Conservation (phyloP, 257 asterid genomes). For the Ophiorrhiza pumila region DNA sequence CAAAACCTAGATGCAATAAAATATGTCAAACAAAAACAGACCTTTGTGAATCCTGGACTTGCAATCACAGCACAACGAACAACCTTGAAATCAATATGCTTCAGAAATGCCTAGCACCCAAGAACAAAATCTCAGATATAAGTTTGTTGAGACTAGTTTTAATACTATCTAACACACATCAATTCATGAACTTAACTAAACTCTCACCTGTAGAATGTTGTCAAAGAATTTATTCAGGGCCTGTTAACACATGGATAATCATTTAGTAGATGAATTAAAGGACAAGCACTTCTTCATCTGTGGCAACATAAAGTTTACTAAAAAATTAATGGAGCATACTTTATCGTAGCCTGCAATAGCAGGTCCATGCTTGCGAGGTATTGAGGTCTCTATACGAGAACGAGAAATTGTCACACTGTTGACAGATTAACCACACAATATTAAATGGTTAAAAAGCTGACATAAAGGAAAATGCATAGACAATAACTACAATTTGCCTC, state of each 20-base stretch:
- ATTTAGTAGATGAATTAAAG: slow-evolving; percentile 11
- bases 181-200: neutral
- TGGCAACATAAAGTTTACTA: neutral
- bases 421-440: slow-evolving; percentile 21
- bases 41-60: slow-evolving; percentile 99
- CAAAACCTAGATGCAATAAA: slow-evolving; percentile 2
- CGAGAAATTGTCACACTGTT: slow-evolving; percentile 83
- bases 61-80: slow-evolving; percentile 98
- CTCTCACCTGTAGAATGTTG: slow-evolving; percentile 66
- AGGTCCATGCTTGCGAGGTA: slow-evolving; percentile 99
- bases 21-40: slow-evolving; percentile 22
- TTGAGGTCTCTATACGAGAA: slow-evolving; percentile 82
- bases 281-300: neutral
- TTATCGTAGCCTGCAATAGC: slow-evolving; percentile 90
- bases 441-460: slow-evolving; percentile 1
- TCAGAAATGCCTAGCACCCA: slow-evolving; percentile 69
- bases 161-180: neutral
- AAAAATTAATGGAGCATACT: slow-evolving; percentile 35
- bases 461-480: neutral
- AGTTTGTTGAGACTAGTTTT: neutral
- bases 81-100: slow-evolving; percentile 74
- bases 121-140: slow-evolving; percentile 7
- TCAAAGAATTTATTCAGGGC: slow-evolving; percentile 86
- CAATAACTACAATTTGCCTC: neutral
- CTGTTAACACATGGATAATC: slow-evolving; percentile 36